Base-by-base conservation (phyloP, 2,329 filamentous ascomycete genomes). In the Scedosporium minutisporum region DNA sequence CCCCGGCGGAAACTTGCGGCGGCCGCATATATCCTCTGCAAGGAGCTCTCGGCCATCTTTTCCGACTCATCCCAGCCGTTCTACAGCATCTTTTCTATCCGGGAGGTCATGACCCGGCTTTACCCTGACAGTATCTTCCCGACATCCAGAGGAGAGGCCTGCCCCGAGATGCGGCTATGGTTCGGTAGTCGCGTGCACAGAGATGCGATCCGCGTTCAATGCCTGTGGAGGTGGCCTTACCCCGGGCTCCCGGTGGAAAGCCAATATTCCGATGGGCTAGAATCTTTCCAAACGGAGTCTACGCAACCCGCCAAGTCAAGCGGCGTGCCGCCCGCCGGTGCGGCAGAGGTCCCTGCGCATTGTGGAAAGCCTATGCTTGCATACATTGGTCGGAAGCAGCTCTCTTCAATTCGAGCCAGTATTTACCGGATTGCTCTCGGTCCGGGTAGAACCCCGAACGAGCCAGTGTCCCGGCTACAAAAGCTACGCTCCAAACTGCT, bases 331-430 rank as follows among this genome's bases (percentile, higher is more conserved):
- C 48, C 58, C 4, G 58, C 58, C 6, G 38, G 38, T 12, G 57
- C 55, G 10, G 18, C 3, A 5, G 18, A 51, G 7, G 9, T 25
- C 42, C 58, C 58, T 5, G 33, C 60, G 18, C 60, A 23, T 16
- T 57, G 51, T 33, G 60, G 60, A 9, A 63, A 58, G 21, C 58
- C 51, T 6, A 61, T 78, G 1, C 62, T 81, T 3, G 78, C 76
- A 29, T 85, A 82, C 65, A 68, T 85, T 58, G 79, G 78, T 66
- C 77, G 79, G 64, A 69, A 70, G 2, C 76, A 82, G 58, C 71
- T 85, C 23, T 71, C 75, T 6, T 64, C 71, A n/a, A 75, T 81
- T 44, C 76, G 82, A 44, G 72, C 68, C 59, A 78, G 76, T 58
- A 73, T 82, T 59, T 84, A 79, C 64, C 76, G 80, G 14, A 71